phyloP scores from a whole-genome alignment of 805 yeast genomes.

The Starmera dryadoides region DNA sequence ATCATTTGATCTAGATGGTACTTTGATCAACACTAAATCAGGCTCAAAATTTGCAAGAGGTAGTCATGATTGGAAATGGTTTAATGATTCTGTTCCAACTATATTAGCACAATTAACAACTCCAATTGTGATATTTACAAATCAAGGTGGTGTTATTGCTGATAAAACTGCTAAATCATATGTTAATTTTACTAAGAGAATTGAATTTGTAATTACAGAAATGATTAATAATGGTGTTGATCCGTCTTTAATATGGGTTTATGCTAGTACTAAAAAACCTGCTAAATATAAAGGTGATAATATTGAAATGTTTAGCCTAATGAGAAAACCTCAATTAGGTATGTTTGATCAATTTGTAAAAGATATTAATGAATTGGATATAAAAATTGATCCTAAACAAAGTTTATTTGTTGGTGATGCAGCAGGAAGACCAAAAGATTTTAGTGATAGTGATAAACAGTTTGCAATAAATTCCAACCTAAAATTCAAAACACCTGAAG shows the following conservation, averaged over 20 bases:
- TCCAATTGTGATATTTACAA: slow-evolving; percentile 65
- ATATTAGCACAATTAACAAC: slow-evolving; percentile 3
- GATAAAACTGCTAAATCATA: slow-evolving; percentile 27
- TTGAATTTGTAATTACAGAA: slow-evolving; percentile 30
- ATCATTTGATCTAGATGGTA: slow-evolving; percentile 83
- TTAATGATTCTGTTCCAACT: slow-evolving; percentile 27
- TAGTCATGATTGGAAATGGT: slow-evolving; percentile 72
- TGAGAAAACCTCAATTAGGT: slow-evolving; percentile 73
- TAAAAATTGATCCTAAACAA: slow-evolving; percentile 29
- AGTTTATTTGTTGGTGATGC: slow-evolving; percentile 92
- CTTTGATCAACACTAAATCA: slow-evolving; percentile 60
- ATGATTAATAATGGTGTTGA: slow-evolving; percentile 20
- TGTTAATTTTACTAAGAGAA: slow-evolving; percentile 32
- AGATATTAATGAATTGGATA: slow-evolving; percentile 25
- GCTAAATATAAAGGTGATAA: slow-evolving; percentile 14
- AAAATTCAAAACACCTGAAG: slow-evolving; percentile 66
- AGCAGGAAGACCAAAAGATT: slow-evolving; percentile 76
- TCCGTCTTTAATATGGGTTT: slow-evolving; percentile 33
- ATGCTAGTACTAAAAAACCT: slow-evolving; percentile 59
- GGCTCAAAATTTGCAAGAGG: slow-evolving; percentile 50
- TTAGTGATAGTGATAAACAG: slow-evolving; percentile 66
- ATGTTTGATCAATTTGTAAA: slow-evolving; percentile 57
- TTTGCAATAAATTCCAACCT: slow-evolving; percentile 60
- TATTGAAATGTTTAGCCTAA: slow-evolving; percentile 17
- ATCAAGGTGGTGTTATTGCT: slow-evolving; percentile 69